Evolutionary conservation across 495 filamentous ascomycete species (phyloP), one percentile per base, ranked within the genome.

Genomic region (Hyphodiscus hymeniophilus): DNA sequence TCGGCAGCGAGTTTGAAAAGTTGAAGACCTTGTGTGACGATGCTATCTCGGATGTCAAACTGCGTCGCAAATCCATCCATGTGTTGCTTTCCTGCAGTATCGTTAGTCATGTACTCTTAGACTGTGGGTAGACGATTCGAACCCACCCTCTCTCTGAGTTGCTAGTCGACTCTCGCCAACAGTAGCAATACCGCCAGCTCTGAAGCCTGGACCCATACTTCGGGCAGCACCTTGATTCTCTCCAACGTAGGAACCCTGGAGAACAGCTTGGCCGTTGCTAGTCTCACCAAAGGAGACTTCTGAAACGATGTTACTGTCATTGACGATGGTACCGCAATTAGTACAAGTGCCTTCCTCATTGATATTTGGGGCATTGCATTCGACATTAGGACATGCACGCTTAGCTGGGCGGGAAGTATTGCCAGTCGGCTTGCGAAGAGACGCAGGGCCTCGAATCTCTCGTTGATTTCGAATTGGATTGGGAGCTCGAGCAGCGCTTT

Each of bases 271-370:
- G 55, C 92, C 92, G 20, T 76, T 76, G 0, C 82, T 73, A 32
- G 74, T 81, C 65, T 96, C 89, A 41, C 89, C 89, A 57, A 96
- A 98, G 4, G 79, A 80, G 42, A 97, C 76, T 59, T 98, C 92
- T 17, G 87, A 76, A 44, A 96, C 89, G 46, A 97, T 94, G 54
- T 94, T 86, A 50, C 79, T 77, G 55, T 90, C 81, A 50, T 83
- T 78, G 52, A 89, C 74, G 47, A 91, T 78, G 21, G 77, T 79
- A 72, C 90, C 90, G 68, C 92, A 98, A 31, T 74, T 81, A 24
- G 75, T 72, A 69, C 92, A 98, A 38, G 86, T 80, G 33, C 75
- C 75, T 44, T 75, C 70, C 26, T 5, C 26, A 2, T 63, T 57
- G 46, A 78, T 60, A 30, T 69, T 54, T 18, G 63, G 62, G n/a